These are phyloP conservation scores for Cytospora paraplurivora DNA, from an alignment of 2,329 filamentous ascomycete genomes.

Conservation along the genomic window DNA sequence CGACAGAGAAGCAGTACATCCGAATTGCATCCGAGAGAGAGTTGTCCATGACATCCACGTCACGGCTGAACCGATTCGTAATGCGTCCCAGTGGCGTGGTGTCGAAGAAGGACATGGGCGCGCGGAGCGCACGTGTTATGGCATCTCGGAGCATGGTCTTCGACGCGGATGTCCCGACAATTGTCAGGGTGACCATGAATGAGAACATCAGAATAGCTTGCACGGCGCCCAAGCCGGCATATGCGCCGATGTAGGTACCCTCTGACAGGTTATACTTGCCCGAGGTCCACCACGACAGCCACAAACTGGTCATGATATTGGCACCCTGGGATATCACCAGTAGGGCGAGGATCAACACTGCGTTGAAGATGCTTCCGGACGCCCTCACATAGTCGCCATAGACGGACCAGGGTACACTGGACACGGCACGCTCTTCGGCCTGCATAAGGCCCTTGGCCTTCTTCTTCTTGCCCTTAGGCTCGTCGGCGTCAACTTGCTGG, in stretches of 20 bases:
- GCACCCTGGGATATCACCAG: slow-evolving; percentile 75
- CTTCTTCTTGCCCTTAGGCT: slow-evolving; percentile 56
- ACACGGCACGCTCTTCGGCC: slow-evolving; percentile 66
- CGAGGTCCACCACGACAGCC: slow-evolving; percentile 93
- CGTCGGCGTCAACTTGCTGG: slow-evolving; percentile 32
- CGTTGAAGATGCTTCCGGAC: slow-evolving; percentile 71
- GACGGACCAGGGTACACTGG: slow-evolving; percentile 78
- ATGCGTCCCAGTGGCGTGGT: slow-evolving; percentile 94
- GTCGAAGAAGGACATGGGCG: slow-evolving; percentile 91
- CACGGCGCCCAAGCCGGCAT: slow-evolving; percentile 68
- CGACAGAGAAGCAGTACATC: slow-evolving; percentile 87
- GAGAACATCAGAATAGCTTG: slow-evolving; percentile 77
- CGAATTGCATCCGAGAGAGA: slow-evolving; percentile 84
- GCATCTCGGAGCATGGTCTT: slow-evolving; percentile 80
- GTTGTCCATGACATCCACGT: slow-evolving; percentile 97
- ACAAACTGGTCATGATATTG: slow-evolving; percentile 86
- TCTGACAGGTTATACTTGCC: slow-evolving; percentile 68
- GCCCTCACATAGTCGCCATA: slow-evolving; percentile 77
- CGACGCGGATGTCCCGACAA: slow-evolving; percentile 79
- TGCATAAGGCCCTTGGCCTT: slow-evolving; percentile 70
- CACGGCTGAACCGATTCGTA: slow-evolving; percentile 93
- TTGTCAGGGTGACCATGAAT: slow-evolving; percentile 77
- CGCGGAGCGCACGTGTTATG: slow-evolving; percentile 72
- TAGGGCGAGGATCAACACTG: slow-evolving; percentile 62
- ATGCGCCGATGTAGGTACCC: slow-evolving; percentile 72